Conservation (phyloP, 164 flowering plant genomes). For the Berberis vulgaris region DNA sequence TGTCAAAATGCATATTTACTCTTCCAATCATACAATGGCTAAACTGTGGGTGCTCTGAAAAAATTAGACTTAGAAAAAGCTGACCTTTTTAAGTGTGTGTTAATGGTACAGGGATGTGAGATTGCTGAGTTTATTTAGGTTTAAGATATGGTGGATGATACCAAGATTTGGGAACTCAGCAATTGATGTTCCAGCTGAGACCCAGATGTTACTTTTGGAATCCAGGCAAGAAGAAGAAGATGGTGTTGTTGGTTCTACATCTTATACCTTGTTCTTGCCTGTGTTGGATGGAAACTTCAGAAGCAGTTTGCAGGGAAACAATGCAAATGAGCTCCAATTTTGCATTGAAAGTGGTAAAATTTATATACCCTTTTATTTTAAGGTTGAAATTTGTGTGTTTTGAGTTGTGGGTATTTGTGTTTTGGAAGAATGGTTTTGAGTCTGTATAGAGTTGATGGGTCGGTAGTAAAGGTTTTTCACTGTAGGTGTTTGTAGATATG, state of each 20-base stretch:
- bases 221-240: conserved; percentile 21
- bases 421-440: not conserved
- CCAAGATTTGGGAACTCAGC: conserved; percentile 48
- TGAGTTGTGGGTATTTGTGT: not conserved
- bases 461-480: no score
- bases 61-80: no score
- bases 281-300: conserved; percentile 50
- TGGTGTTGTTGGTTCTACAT: conserved; percentile 11
- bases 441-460: not conserved
- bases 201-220: conserved; percentile 62
- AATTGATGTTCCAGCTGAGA: conserved; percentile 54
- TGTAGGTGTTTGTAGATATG: no score
- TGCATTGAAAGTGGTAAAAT: conserved; percentile 56
- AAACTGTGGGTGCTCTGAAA: no score
- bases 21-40: no score
- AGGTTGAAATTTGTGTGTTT: not conserved
- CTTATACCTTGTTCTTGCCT: conserved; percentile 50
- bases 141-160: conserved; percentile 71
- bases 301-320: conserved; percentile 60
- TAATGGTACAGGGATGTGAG: conserved; percentile 36
- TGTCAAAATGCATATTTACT: no score
- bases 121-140: conserved; percentile 39
- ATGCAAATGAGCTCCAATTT: conserved; percentile 42
- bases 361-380: not conserved
- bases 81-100: not conserved